Evolutionary conservation across 805 yeast genomes (phyloP), one percentile per base, ranked within the genome.

Genomic region (Starmerella vaccinii): DNA sequence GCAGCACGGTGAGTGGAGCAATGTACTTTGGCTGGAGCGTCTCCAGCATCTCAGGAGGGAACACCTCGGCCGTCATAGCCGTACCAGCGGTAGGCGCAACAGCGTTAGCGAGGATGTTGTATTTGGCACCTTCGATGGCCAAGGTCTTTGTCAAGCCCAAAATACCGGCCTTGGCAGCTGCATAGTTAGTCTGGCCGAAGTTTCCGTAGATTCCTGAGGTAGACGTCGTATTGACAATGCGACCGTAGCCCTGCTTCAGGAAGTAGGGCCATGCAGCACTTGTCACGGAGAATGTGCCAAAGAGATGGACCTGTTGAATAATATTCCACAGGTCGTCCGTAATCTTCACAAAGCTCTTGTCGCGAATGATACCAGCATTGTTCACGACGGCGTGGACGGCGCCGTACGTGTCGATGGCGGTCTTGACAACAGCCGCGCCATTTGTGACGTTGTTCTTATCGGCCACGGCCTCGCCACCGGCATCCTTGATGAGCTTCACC

Each of bases 41-140:
- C 69, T 86, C 85, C 59, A 82, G 76, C 68, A 90, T 95, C 54
- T 78, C 80, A 44, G 81, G 82, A 44, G 79, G 76, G 70, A 90
- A 84, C 44, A 90, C 81, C 5, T 95, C 84, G 62, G 78, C 77
- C 26, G 98, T 90, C 98, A 90, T 90, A 51, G 94, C 89, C 40
- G 98, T 90, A 63, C 90, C 97, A 26, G 97, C 97, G 66, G 90
- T 96, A 49, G 98, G 98, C 24, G 98, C 97, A 65, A 88, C 81
- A 33, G 80, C 77, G 64, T 89, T 85, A 51, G 80, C 89, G 61
- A 74, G 73, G 59, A 90, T 87, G 63, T 82, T 79, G 62, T 72
- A 65, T 67, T 78, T 86, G 53, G 80, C 80, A 62, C 98, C 98
- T 71, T 90, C 98, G 57, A 85, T 74, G 26, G 97, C 96, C 56